phyloP scores from a whole-genome alignment of 441 rosid genomes.

The Pelargonium citronellum region DNA sequence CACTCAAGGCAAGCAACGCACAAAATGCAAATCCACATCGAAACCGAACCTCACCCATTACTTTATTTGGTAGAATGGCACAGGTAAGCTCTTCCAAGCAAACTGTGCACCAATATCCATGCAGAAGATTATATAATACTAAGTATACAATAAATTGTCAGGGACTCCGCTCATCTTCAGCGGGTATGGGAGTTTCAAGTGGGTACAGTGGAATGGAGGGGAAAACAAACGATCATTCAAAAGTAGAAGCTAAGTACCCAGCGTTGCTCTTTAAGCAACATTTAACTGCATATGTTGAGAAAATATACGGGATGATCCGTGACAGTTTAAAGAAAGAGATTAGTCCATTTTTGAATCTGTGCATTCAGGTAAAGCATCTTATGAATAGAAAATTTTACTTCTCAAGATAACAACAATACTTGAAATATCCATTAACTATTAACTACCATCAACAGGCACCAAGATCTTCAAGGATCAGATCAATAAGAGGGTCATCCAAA shows the following conservation, averaged over 20 bases:
- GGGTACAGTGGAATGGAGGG: slow-evolving; percentile 53
- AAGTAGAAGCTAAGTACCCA: slow-evolving; percentile 74
- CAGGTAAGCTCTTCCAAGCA: slow-evolving; percentile 40
- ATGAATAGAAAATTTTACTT: neutral
- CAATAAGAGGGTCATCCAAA: slow-evolving; percentile 41
- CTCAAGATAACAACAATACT: neutral
- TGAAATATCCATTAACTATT: slow-evolving; percentile 9
- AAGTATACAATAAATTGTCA: slow-evolving; percentile 22
- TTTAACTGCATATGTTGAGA: slow-evolving; percentile 66
- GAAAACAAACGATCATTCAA: slow-evolving; percentile 35
- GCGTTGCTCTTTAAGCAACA: slow-evolving; percentile 75
- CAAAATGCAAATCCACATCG: slow-evolving; percentile 35
- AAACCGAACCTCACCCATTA: slow-evolving; percentile 34
- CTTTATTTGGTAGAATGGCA: slow-evolving; percentile 48
- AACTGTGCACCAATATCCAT: slow-evolving; percentile 17
- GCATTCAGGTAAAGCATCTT: slow-evolving; percentile 50
- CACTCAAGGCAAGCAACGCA: slow-evolving; percentile 49
- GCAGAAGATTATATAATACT: slow-evolving; percentile 16
- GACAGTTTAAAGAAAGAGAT: slow-evolving; percentile 66
- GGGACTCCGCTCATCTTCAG: slow-evolving; percentile 46
- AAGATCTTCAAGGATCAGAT: slow-evolving; percentile 40
- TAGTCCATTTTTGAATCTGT: slow-evolving; percentile 46
- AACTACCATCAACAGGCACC: slow-evolving; percentile 41
- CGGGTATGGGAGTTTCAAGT: slow-evolving; percentile 39
- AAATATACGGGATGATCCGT: slow-evolving; percentile 59